A percentile compares a stretch with the other conserved stretches of the same genome.
Evolutionary conservation across 108 stramenopile genomes (phyloP).

Genomic region (Aureococcus anophagefferens): DNA sequence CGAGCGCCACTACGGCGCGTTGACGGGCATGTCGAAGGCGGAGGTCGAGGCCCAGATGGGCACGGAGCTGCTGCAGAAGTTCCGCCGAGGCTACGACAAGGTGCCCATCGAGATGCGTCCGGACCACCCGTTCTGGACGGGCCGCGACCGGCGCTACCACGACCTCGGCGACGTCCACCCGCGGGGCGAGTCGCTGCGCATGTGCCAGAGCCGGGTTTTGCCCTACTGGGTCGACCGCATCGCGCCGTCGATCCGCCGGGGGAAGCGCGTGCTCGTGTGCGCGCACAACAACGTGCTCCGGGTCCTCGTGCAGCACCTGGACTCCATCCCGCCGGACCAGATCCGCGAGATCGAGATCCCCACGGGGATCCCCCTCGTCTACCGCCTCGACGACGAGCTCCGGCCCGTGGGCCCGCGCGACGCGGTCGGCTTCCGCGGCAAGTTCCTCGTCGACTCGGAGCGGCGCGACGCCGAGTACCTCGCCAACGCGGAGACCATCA

Average conservation of each 20-base stretch:
- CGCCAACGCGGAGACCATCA: background rate
- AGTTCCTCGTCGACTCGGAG: background rate
- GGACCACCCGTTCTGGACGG: slow-evolving; percentile 77
- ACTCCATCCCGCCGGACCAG: slow-evolving; percentile 57
- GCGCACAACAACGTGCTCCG: slow-evolving; percentile 83
- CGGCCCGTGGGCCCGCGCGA: slow-evolving; percentile 50
- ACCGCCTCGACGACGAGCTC: slow-evolving; percentile 73
- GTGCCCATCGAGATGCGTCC: slow-evolving; percentile 43
- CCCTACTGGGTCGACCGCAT: slow-evolving; percentile 67
- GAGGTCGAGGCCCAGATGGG: background rate
- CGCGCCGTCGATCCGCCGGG: slow-evolving; percentile 58
- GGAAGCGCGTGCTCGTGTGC: slow-evolving; percentile 66
- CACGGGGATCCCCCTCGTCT: slow-evolving; percentile 75
- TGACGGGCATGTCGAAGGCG: slow-evolving; percentile 14
- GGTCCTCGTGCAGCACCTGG: slow-evolving; percentile 80
- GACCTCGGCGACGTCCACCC: background rate
- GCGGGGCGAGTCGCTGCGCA: slow-evolving; percentile 53
- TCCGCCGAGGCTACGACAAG: background rate
- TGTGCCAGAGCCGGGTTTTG: slow-evolving; percentile 72
- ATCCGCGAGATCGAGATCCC: slow-evolving; percentile 81
- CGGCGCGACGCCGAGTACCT: background rate
- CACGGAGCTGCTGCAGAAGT: background rate
- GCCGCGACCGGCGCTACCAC: slow-evolving; percentile 54
- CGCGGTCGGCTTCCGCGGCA: background rate
- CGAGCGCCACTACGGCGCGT: slow-evolving; percentile 77